Conservation (phyloP, 2,329 filamentous ascomycete species). For the Monosporascus sp. region DNA sequence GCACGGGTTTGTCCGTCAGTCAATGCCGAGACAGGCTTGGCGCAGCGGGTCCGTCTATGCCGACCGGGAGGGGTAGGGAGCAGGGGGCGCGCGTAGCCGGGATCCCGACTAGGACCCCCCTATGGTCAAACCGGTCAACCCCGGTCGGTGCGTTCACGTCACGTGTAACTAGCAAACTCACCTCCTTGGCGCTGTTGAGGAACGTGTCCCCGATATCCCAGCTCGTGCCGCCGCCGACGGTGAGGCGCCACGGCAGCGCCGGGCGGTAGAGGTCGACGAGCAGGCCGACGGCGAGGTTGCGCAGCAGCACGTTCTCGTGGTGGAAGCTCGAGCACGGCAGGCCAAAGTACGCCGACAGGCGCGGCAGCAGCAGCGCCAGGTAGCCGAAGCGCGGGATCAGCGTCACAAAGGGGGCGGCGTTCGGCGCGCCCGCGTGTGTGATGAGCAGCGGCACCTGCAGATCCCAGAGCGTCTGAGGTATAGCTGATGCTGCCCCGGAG, state of each 20-base stretch:
- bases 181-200: conserved; percentile 60
- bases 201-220: conserved; percentile 61
- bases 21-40: too few species aligned
- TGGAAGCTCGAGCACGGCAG: conserved; percentile 54
- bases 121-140: too few species aligned
- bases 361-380: conserved; percentile 51
- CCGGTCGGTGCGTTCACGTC: not conserved
- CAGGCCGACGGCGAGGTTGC: conserved; percentile 27
- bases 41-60: too few species aligned
- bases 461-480: conserved; percentile 48
- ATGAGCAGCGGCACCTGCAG: conserved; percentile 51
- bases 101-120: too few species aligned
- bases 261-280: conserved; percentile 54
- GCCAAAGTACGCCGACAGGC: conserved; percentile 48
- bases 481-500: conserved; percentile 1
- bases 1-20: not conserved
- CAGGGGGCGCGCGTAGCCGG: too few species aligned
- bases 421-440: conserved; percentile 42
- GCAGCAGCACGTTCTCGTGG: conserved; percentile 34
- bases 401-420: conserved; percentile 45
- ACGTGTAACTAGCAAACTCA: conserved; percentile 21
- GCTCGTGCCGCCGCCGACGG: conserved; percentile 47
- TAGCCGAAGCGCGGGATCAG: conserved; percentile 55
- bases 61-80: too few species aligned
- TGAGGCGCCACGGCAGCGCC: conserved; percentile 48